These are phyloP conservation scores for Yarrowia sp. DNA, from an alignment of 805 yeast genomes.

Conservation along the genomic window DNA sequence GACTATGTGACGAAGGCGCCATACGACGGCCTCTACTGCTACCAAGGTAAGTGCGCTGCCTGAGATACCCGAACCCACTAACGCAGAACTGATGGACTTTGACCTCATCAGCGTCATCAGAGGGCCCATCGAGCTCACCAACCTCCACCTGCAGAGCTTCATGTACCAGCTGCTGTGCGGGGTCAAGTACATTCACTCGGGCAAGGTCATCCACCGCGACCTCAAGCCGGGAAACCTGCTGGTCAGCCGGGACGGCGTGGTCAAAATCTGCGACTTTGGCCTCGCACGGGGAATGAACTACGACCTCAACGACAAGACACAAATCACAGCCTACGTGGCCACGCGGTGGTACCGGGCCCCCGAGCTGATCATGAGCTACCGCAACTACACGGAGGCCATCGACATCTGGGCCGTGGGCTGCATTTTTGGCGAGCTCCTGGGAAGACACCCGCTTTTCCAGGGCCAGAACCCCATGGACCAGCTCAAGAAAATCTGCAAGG, in stretches of 20 bases:
- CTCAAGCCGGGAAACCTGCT: conserved; percentile 88
- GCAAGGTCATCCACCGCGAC: conserved; percentile 89
- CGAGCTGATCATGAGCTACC: conserved; percentile 67
- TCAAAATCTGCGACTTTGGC: conserved; percentile 93
- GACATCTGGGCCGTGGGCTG: conserved; percentile 97
- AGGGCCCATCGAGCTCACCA: conserved; percentile 70
- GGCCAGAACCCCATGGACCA: conserved; percentile 76
- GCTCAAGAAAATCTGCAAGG: conserved; percentile 60
- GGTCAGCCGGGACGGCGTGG: conserved; percentile 65
- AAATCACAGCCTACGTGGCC: conserved; percentile 64
- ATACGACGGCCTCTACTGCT: conserved; percentile 83
- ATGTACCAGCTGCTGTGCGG: conserved; percentile 84
- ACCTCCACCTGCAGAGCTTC: conserved; percentile 73
- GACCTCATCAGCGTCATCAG: conserved; percentile 75
- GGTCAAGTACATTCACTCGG: conserved; percentile 82
- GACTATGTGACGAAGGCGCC: conserved; percentile 66
- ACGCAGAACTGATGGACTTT: conserved; percentile 65
- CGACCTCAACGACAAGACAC: conserved; percentile 18
- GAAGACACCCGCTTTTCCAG: conserved; percentile 73
- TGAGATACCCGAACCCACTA: no score
- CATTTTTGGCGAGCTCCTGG: conserved; percentile 79
- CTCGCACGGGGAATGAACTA: conserved; percentile 70
- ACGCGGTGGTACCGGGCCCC: conserved; percentile 97
- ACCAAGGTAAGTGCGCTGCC: conserved; percentile 51
- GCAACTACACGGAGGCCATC: conserved; percentile 51